These are phyloP conservation scores for Rhodotorula sp. DNA, from an alignment of 1,284 basidiomycete genomes.

Conservation along the genomic window DNA sequence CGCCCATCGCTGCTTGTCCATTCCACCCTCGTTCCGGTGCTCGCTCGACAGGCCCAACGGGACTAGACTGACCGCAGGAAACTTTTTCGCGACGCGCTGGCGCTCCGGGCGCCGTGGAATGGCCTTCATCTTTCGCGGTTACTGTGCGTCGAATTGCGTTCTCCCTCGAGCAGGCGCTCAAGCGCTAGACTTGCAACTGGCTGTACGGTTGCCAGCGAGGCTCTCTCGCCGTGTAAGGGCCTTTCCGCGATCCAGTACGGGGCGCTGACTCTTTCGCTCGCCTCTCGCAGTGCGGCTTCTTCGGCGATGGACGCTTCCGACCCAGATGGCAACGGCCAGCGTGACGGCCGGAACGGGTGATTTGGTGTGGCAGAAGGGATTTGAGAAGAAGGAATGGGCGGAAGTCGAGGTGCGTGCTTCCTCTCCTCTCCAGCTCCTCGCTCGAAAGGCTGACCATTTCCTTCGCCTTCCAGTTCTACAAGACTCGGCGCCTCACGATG, in stretches of 20 bases:
- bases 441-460: background rate
- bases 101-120: slow-evolving; percentile 9
- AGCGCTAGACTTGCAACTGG: no score
- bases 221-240: no score
- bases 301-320: slow-evolving; percentile 37
- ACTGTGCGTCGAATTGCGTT: no score
- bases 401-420: slow-evolving; percentile 28
- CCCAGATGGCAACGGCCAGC: slow-evolving; percentile 41
- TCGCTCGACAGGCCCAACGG: slow-evolving; percentile 9
- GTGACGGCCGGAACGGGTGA: slow-evolving; percentile 25
- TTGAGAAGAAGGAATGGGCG: slow-evolving; percentile 16
- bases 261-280: background rate
- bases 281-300: slow-evolving; percentile 20
- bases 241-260: no score
- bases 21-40: background rate
- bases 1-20: no score
- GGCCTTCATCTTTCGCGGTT: slow-evolving; percentile 30
- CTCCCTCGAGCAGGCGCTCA: no score
- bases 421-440: background rate
- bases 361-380: slow-evolving; percentile 29
- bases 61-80: background rate
- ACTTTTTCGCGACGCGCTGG: background rate
- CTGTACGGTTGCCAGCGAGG: no score
- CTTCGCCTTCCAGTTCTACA: slow-evolving; percentile 26
- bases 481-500: slow-evolving; percentile 32